Conservation (phyloP, 148 eudicot species). For the Vaccinium darrowii region DNA sequence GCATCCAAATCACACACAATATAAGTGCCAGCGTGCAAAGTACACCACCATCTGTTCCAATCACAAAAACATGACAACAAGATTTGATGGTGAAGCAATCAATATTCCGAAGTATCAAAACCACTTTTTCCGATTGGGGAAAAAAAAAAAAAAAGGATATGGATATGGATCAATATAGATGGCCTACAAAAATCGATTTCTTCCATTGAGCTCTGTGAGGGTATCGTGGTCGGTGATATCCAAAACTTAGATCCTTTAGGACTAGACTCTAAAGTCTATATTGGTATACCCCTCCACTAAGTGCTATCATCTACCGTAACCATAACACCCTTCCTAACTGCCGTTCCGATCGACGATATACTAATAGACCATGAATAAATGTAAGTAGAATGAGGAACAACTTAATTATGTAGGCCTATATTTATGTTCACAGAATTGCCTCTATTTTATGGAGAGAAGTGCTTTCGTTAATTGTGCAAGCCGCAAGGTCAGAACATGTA, state of each 20-base stretch:
- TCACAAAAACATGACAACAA: not conserved
- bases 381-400: not conserved
- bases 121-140: not conserved
- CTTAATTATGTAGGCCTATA: not conserved
- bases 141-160: too few species aligned
- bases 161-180: too few species aligned
- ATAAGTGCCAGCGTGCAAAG: not conserved
- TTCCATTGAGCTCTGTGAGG: not conserved
- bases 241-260: not conserved
- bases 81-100: not conserved
- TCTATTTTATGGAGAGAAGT: not conserved
- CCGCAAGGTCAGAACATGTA: not conserved
- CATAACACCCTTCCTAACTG: not conserved
- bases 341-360: not conserved
- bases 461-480: not conserved
- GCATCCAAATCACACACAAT: conserved; percentile 28
- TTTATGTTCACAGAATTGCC: not conserved
- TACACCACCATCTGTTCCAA: not conserved
- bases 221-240: not conserved
- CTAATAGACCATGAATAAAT: not conserved
- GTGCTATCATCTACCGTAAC: not conserved
- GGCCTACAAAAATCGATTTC: not conserved
- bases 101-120: not conserved
- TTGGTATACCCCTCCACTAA: not conserved
- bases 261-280: not conserved